Percentiles rank a stretch among this genome's conserved stretches.
phyloP scores from a whole-genome alignment of 83 land plant species.

The Diphasiastrum complanatum region DNA sequence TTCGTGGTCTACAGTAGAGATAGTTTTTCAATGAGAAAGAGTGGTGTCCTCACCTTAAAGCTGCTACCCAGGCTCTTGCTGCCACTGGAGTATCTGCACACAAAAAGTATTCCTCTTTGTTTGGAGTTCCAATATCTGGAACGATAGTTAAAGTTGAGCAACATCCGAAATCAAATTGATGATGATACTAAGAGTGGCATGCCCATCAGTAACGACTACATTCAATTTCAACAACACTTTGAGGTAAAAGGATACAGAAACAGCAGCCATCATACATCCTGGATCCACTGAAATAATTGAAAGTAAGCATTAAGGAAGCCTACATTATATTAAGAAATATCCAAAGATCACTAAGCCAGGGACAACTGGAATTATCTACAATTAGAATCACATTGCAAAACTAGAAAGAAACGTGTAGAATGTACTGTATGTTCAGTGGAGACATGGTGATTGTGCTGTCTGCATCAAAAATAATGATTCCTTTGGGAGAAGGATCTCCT shows the following conservation, averaged over 20 bases:
- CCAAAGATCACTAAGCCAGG: neutral
- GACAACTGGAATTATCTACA: no score
- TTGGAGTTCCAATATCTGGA: conserved; percentile 87
- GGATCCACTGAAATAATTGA: conserved; percentile 58
- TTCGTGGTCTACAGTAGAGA: no score
- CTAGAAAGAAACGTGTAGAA: neutral
- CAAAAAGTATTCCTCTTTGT: conserved; percentile 83
- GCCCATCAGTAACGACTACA: no score
- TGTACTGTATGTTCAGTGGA: conserved; percentile 35
- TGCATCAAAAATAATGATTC: conserved; percentile 28
- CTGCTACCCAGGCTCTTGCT: conserved; percentile 96
- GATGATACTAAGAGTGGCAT: no score
- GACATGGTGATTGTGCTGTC: conserved; percentile 35
- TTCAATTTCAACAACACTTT: no score
- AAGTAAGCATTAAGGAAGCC: neutral
- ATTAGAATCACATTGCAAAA: neutral
- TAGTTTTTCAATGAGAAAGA: no score
- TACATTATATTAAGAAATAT: conserved; percentile 5
- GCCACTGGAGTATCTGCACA: conserved; percentile 97
- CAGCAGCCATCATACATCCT: conserved; percentile 97
- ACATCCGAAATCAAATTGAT: no score
- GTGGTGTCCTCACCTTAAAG: conserved; percentile 66
- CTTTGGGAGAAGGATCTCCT: conserved; percentile 27
- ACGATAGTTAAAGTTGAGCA: neutral
- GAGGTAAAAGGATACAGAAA: conserved; percentile 99